Conservation (phyloP, 1,284 basidiomycete genomes). For the Ganoderma lingzhi region DNA sequence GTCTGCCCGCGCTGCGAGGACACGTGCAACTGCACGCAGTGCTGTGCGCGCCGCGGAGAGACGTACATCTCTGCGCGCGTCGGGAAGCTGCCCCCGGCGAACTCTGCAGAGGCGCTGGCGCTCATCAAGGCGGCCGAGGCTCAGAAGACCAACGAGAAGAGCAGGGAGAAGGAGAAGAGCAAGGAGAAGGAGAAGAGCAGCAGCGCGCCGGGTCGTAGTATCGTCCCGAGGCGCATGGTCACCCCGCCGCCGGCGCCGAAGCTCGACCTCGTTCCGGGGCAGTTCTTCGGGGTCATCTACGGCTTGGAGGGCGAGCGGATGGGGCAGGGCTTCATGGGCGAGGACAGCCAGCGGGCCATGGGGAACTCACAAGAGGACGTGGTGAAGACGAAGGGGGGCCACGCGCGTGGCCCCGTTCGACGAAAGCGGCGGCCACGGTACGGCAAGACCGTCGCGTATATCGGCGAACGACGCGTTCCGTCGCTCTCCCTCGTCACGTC, state of each 20-base stretch:
- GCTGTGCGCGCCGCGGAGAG: constrained; percentile 36
- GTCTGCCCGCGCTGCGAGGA: constrained; percentile 37
- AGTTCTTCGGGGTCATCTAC: constrained; percentile 36
- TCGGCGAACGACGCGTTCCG: constrained; percentile 20
- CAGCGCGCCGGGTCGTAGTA: background rate
- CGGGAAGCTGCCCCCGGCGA: constrained; percentile 24
- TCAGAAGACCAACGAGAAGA: background rate
- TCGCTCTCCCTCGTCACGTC: background rate
- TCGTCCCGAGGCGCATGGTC: background rate
- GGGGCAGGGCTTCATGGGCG: constrained; percentile 33
- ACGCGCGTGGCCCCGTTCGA: background rate
- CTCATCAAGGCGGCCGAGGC: constrained; percentile 1
- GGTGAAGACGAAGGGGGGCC: background rate
- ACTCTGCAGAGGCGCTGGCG: constrained; percentile 18
- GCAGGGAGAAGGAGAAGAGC: background rate
- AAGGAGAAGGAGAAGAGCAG: background rate
- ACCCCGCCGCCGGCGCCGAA: constrained; percentile 3
- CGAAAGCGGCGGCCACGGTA: background rate
- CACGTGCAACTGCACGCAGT: constrained; percentile 40
- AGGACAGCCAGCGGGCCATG: constrained; percentile 23
- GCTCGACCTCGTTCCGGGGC: constrained; percentile 21
- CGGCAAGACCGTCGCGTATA: constrained; percentile 21
- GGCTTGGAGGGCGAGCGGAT: constrained; percentile 32
- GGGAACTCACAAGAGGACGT: background rate
- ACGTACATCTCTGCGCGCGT: constrained; percentile 35